Base-by-base conservation (phyloP, 495 filamentous ascomycete genomes). In the Chaetomium fimeti region DNA sequence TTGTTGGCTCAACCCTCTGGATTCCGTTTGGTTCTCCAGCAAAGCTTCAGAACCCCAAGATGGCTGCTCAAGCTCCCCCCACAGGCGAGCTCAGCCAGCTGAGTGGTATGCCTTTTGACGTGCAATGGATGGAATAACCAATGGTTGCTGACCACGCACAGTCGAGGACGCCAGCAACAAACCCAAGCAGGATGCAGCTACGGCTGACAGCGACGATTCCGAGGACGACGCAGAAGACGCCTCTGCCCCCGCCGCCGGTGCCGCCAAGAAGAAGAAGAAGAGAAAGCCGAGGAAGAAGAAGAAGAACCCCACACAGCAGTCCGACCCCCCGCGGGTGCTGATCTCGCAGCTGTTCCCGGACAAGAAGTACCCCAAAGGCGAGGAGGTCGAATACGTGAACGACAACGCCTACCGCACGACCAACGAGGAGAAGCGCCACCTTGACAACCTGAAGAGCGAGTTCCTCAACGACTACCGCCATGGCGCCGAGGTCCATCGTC, bases 391-490 rank as follows among this genome's bases (percentile, higher is more conserved):
- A 66, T 88, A 88, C 61, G 75, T 80, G 65, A 82, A 91, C 69
- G 91, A 93, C 64, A 95, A 94, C 73, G 74, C 83, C 51, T 89
- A 88, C 72, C 90, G 92, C 59, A 94, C 88, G 28, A 96, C 92
- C 29, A 85, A 82, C 72, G 91, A 94, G 77, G 92, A 96, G 80
- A 91, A 93, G 78, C 86, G 91, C 60, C 90, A 94, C 69, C 79
- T 94, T 38, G 89, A 92, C 72, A 88, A 88, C 69, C 83, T 92
- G 78, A 87, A 93, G 77, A 89, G 84, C 71, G 90, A 93, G 60
- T 96, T 93, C 78, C 75, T 96, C 59, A 84, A 82, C 42, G 92
- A 97, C 70, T 96, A 95, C 72, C 89, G 92, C 67, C 85, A 96
- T 59, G 92, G 85, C 61, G 89, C 92, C 38, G 92, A 97, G 76